Evolutionary conservation across 176 grass and related monocot genomes (phyloP).

Genomic region (Aegilops tauschii): DNA sequence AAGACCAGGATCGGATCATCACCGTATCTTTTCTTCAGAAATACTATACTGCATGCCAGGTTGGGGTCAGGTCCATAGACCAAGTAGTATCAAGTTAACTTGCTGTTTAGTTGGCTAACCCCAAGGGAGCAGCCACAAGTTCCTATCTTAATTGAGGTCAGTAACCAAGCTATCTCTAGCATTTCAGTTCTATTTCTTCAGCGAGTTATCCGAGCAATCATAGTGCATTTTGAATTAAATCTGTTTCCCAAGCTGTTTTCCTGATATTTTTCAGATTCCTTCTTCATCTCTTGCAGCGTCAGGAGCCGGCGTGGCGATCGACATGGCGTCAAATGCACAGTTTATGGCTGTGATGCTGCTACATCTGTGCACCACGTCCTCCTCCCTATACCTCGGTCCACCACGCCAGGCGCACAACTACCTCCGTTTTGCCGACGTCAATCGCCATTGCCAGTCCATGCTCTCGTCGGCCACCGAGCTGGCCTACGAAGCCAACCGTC

Average conservation of each 20-base stretch:
- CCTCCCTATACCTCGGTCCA: not conserved
- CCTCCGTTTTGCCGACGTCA: slow-evolving; percentile 13
- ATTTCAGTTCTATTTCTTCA: not conserved
- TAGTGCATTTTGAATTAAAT: not conserved
- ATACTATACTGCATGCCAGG: not conserved
- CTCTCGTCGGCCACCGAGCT: not conserved
- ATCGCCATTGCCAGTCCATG: not conserved
- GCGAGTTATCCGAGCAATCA: not conserved
- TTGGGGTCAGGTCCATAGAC: not conserved
- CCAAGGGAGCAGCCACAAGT: not conserved
- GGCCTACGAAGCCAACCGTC: not conserved
- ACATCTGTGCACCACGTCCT: not conserved
- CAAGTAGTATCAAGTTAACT: not conserved
- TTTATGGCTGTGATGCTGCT: slow-evolving; percentile 3
- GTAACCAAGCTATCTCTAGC: not conserved
- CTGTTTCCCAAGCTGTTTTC: not conserved
- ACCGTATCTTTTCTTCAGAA: not conserved
- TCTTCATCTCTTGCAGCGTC: not conserved
- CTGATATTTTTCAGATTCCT: not conserved
- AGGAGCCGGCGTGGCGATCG: not conserved
- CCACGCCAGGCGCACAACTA: not conserved
- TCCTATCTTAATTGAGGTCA: not conserved
- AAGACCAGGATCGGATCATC: not conserved
- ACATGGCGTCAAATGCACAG: not conserved
- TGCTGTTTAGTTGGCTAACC: not conserved